These are phyloP conservation scores for Candida ascalaphidarum DNA, from an alignment of 805 yeast species.

Conservation along the genomic window DNA sequence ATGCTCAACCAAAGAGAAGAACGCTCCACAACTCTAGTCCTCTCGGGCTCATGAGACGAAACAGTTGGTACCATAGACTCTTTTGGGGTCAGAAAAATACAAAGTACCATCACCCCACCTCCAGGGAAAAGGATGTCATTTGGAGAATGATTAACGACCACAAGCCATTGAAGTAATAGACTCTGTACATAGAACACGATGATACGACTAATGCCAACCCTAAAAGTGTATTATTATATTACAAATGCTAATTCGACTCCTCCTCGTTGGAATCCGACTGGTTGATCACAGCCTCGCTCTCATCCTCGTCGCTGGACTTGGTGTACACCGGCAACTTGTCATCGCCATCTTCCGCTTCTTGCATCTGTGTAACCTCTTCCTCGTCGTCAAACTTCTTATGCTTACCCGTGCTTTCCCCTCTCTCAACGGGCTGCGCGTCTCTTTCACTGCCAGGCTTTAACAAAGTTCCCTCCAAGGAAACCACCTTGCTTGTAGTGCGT, in stretches of 20 bases:
- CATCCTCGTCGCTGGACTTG: constrained; percentile 11
- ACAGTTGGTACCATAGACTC: constrained; percentile 9
- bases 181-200: background rate
- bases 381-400: constrained; percentile 35
- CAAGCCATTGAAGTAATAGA: constrained; percentile 9
- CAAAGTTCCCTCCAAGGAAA: constrained; percentile 85
- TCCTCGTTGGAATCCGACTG: constrained; percentile 15
- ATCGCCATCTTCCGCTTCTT: constrained; percentile 9
- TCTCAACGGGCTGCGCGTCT: constrained; percentile 47
- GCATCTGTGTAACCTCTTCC: constrained; percentile 3
- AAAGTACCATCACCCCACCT: constrained; percentile 23
- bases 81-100: constrained; percentile 19
- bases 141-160: constrained; percentile 38
- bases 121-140: constrained; percentile 27
- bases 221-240: background rate
- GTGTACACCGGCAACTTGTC: constrained; percentile 12
- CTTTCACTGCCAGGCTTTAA: constrained; percentile 48
- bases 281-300: constrained; percentile 15
- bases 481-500: constrained; percentile 70
- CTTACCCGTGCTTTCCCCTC: constrained; percentile 19
- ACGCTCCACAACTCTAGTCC: constrained; percentile 1
- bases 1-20: constrained; percentile 3
- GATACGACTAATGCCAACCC: background rate
- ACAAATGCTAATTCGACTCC: constrained; percentile 2
- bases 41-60: constrained; percentile 1